Conservation (phyloP, 139 green algal genomes). For the Chara braunii region DNA sequence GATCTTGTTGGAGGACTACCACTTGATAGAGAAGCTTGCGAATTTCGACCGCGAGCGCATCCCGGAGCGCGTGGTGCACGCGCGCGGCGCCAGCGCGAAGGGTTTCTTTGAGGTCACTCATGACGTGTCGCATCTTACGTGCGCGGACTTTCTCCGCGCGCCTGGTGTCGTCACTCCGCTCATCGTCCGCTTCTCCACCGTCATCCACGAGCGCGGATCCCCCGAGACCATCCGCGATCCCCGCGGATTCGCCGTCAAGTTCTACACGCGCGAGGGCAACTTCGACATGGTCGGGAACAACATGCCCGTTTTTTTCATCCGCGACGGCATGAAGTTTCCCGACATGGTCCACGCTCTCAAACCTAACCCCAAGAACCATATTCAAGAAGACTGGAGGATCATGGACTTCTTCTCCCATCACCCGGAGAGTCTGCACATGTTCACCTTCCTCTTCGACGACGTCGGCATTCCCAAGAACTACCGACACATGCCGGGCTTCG, state of each 20-base stretch:
- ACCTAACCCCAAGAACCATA: slow-evolving; percentile 16
- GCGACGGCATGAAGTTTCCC: slow-evolving; percentile 33
- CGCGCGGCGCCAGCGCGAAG: slow-evolving; percentile 10
- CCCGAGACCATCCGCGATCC: slow-evolving; percentile 21
- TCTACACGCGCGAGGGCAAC: slow-evolving; percentile 39
- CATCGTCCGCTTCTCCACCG: slow-evolving; percentile 30
- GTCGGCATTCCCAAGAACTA: slow-evolving; percentile 12
- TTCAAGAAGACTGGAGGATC: slow-evolving; percentile 1
- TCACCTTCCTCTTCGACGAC: background rate
- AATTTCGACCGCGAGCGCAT: slow-evolving; percentile 93
- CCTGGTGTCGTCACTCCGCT: slow-evolving; percentile 7
- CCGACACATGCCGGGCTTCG: slow-evolving; percentile 37
- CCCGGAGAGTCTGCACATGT: slow-evolving; percentile 26
- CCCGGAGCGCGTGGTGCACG: slow-evolving; percentile 64
- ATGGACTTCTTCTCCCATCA: slow-evolving; percentile 30
- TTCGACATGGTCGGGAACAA: slow-evolving; percentile 42
- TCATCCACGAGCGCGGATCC: slow-evolving; percentile 6
- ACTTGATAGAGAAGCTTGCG: slow-evolving; percentile 88
- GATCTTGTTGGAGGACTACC: slow-evolving; percentile 79
- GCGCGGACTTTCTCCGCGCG: background rate
- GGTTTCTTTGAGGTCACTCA: slow-evolving; percentile 30
- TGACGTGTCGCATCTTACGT: background rate
- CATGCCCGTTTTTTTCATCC: slow-evolving; percentile 36
- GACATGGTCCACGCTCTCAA: slow-evolving; percentile 36
- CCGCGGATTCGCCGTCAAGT: slow-evolving; percentile 35